Conservation (phyloP, 176 grass and related monocot genomes). For the Coix lacrymajobi region DNA sequence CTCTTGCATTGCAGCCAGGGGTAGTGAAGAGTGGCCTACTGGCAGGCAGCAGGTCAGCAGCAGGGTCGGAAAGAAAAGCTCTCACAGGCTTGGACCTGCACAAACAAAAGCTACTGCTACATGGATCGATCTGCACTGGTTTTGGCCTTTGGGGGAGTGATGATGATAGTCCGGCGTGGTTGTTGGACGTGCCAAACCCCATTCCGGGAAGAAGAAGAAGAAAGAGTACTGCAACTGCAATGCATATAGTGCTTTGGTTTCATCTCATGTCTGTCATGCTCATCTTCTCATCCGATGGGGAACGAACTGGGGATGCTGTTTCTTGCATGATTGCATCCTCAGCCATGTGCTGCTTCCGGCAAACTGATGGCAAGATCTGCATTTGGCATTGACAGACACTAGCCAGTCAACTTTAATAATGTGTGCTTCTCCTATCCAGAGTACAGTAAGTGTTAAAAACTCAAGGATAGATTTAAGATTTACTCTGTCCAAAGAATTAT, state of each 20-base stretch:
- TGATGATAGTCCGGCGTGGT: conserved; percentile 13
- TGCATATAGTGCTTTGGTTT: neutral
- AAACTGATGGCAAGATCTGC: neutral
- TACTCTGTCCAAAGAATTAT: too few species aligned
- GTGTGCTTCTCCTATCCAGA: too few species aligned
- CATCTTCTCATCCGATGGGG: neutral
- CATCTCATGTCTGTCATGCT: neutral
- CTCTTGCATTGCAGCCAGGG: neutral
- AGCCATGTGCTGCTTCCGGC: neutral
- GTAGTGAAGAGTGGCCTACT: neutral
- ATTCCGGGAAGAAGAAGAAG: too few species aligned
- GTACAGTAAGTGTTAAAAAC: neutral
- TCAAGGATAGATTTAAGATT: too few species aligned
- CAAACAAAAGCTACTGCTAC: neutral
- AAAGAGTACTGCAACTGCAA: too few species aligned
- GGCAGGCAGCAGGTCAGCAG: neutral
- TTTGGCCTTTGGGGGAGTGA: neutral
- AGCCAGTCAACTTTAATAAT: neutral
- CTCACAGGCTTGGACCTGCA: neutral
- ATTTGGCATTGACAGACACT: neutral
- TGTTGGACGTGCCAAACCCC: conserved; percentile 7
- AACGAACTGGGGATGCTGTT: neutral
- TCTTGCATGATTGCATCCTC: neutral
- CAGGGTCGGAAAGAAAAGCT: conserved; percentile 5
- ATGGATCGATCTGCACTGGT: neutral